Evolutionary conservation across 164 flowering plant species (phyloP), one percentile per base, ranked within the genome.

Genomic region (Brasenia schreberi): DNA sequence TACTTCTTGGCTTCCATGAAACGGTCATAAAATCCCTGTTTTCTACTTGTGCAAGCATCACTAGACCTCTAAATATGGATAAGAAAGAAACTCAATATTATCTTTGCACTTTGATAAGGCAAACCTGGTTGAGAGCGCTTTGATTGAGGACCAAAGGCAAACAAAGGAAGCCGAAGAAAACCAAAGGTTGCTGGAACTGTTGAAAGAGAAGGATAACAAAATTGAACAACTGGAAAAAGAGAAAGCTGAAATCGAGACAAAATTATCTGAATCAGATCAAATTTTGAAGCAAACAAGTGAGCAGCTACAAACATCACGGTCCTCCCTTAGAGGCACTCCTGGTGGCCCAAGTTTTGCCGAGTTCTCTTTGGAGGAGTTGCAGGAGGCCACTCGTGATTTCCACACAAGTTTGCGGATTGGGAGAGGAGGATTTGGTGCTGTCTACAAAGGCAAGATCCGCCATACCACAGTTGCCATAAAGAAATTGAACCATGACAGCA

Each of bases 371-470:
- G 56, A 49, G 56, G 56, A 49, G 56, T 49, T 49, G 56, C 56
- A 49, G 16, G 56, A 49, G 56, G 56, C 56, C 16, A 49, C 56
- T 49, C 56, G 16, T 14, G 4, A 9, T 5, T 49, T 49, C 16
- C 12, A 49, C 16, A 49, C 56, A 49, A 49, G 56, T 49, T 49
- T 14, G 16, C 56, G 16, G 16, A 88, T 94, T 68, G 93, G 96
- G 11, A 87, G 85, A 84, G 97, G 96, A 45, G 97, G 90, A 18
- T 87, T 83, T 79, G 93, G 96, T 42, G 83, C 82, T 68, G 88
- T 87, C 6, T 89, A 81, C 58, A 84, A 68, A 72, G 96, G 92
- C 56, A 1, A 68, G 11, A 75, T 94, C 70, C 89, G 87, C 7
- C 82, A 84, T 56, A 89, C 87, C 2, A 73, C 72, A 61, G 96